Evolutionary conservation across 1,284 basidiomycete genomes (phyloP).

Genomic region (Ustilago cynodontis): DNA sequence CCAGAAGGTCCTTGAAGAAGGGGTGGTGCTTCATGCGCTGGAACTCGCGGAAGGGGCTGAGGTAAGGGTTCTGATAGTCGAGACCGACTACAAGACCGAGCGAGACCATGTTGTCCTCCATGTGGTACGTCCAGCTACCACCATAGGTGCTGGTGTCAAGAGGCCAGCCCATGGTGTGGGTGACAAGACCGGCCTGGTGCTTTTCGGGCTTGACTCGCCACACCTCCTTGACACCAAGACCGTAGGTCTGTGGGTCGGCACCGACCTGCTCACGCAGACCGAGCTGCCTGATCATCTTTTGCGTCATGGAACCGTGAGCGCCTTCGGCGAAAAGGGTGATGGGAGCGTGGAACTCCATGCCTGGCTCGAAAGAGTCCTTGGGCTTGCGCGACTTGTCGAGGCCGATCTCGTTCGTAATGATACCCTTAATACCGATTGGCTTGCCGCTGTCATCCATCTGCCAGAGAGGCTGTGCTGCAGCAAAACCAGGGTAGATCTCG

Average conservation of each 20-base stretch:
- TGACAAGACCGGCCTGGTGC: conserved; percentile 85
- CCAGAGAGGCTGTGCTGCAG: conserved; percentile 85
- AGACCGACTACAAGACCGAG: conserved; percentile 92
- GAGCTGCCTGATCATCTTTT: conserved; percentile 83
- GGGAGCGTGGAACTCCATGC: conserved; percentile 95
- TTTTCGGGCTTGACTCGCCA: conserved; percentile 87
- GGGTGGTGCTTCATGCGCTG: conserved; percentile 99
- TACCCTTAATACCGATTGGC: conserved; percentile 78
- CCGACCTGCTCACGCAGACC: conserved; percentile 78
- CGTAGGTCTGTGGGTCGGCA: conserved; percentile 92
- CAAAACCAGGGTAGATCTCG: conserved; percentile 97
- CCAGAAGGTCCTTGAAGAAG: conserved; percentile 84
- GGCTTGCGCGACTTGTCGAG: conserved; percentile 82
- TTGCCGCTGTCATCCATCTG: conserved; percentile 77
- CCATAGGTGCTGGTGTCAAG: conserved; percentile 88
- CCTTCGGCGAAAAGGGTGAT: conserved; percentile 96
- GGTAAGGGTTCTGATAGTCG: conserved; percentile 94
- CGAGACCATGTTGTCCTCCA: conserved; percentile 91
- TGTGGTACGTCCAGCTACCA: conserved; percentile 94
- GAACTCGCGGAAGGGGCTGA: conserved; percentile 92
- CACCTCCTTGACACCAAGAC: conserved; percentile 96
- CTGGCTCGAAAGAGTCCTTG: conserved; percentile 93
- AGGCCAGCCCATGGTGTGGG: conserved; percentile 96
- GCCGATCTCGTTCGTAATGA: conserved; percentile 95
- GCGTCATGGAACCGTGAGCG: conserved; percentile 90